A percentile compares a stretch with the other conserved stretches of the same genome.
phyloP scores from a whole-genome alignment of 768 basidiomycete genomes.

The Podaxis carcinomalis region DNA sequence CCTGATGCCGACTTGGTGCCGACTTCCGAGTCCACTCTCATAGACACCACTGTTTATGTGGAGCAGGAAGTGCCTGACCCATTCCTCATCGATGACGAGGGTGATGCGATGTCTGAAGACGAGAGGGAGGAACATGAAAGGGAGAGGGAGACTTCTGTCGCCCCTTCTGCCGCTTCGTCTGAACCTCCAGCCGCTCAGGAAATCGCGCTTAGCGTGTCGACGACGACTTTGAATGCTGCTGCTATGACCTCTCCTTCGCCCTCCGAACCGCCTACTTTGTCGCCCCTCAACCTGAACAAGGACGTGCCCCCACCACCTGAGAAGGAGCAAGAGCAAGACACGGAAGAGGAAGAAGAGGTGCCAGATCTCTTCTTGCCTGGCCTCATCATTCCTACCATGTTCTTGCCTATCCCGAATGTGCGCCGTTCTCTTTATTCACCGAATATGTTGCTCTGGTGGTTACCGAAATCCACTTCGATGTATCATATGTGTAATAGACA shows the following conservation, averaged over 20 bases:
- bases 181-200: constrained; percentile 34
- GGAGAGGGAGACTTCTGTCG: constrained; percentile 19
- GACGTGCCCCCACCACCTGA: constrained; percentile 43
- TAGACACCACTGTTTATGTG: constrained; percentile 20
- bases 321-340: constrained; percentile 6
- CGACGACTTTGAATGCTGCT: constrained; percentile 12
- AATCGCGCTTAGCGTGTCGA: constrained; percentile 34
- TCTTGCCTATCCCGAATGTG: constrained; percentile 88
- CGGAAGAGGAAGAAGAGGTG: constrained; percentile 42
- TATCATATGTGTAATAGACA: constrained; percentile 58
- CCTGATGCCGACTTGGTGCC: background rate
- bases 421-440: constrained; percentile 45
- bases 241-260: constrained; percentile 19
- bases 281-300: constrained; percentile 43
- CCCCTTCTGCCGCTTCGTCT: constrained; percentile 29
- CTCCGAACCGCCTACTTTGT: constrained; percentile 16
- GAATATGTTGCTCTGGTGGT: constrained; percentile 57
- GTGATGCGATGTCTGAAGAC: constrained; percentile 37
- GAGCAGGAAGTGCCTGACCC: constrained; percentile 55
- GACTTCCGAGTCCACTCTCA: constrained; percentile 5
- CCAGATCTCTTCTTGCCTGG: constrained; percentile 66
- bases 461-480: constrained; percentile 45
- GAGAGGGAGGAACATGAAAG: constrained; percentile 19
- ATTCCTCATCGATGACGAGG: constrained; percentile 57
- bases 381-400: constrained; percentile 72